Conservation (phyloP, 495 filamentous ascomycete genomes). For the Podospora australis region DNA sequence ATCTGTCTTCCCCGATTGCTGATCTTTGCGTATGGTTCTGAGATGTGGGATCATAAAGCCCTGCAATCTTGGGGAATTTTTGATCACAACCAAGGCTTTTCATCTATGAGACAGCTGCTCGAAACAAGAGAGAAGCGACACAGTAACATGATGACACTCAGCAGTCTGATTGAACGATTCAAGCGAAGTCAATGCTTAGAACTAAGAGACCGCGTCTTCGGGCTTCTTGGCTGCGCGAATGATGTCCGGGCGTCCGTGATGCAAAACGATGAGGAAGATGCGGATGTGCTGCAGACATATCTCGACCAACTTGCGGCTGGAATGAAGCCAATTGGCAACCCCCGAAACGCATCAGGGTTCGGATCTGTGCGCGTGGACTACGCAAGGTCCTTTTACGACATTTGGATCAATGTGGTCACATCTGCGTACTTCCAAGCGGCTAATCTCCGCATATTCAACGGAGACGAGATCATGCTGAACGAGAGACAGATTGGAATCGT, state of each 20-base stretch:
- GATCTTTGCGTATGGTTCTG: conserved; percentile 3
- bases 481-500: conserved; percentile 11
- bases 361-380: conserved; percentile 15
- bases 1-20: conserved; percentile 9
- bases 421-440: conserved; percentile 6
- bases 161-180: conserved; percentile 16
- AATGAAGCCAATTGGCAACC: too few relatives aligned
- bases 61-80: conserved; percentile 1
- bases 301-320: too few relatives aligned
- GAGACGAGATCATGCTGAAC: not conserved
- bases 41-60: conserved; percentile 7
- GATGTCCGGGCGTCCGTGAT: conserved; percentile 12
- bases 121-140: conserved; percentile 10
- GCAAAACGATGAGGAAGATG: too few relatives aligned
- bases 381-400: conserved; percentile 14
- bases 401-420: conserved; percentile 13
- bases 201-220: conserved; percentile 15
- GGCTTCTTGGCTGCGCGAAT: conserved; percentile 18
- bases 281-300: too few relatives aligned
- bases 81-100: not conserved
- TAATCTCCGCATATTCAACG: not conserved
- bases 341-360: too few relatives aligned
- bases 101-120: conserved; percentile 9
- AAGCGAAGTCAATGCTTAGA: conserved; percentile 9
- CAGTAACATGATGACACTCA: conserved; percentile 10